phyloP scores from a whole-genome alignment of 23 red algal species.

The Agarophyton chilense region DNA sequence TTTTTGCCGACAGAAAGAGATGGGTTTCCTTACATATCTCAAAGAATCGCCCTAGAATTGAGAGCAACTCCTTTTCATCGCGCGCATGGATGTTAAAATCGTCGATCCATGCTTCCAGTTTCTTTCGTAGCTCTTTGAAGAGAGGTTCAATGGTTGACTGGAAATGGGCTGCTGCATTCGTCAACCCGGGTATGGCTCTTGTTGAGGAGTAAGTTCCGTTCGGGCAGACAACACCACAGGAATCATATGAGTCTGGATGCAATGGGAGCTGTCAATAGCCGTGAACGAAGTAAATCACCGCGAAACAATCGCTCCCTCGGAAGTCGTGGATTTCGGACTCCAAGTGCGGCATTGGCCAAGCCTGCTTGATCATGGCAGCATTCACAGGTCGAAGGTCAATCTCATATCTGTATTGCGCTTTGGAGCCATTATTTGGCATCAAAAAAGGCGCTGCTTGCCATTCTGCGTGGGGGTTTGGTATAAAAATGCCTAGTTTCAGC shows the following conservation, averaged over 20 bases:
- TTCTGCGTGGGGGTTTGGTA: not conserved
- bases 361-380: conserved; percentile 1
- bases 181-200: conserved; percentile 6
- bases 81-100: conserved; percentile 34
- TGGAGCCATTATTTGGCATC: conserved; percentile 16
- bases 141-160: not conserved
- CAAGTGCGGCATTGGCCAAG: conserved; percentile 48
- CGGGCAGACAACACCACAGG: conserved; percentile 22
- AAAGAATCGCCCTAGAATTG: not conserved
- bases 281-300: conserved; percentile 22
- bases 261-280: conserved; percentile 36
- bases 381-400: conserved; percentile 30
- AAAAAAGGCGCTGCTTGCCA: conserved; percentile 38
- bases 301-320: conserved; percentile 23
- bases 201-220: not conserved
- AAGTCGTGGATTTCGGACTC: conserved; percentile 43
- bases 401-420: not conserved
- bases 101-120: conserved; percentile 47
- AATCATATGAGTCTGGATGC: conserved; percentile 12
- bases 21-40: not conserved
- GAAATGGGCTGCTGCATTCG: conserved; percentile 36
- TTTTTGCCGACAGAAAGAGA: not conserved
- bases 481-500: not conserved
- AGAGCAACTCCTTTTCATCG: not conserved
- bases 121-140: not conserved